Evolutionary conservation across 768 basidiomycete genomes (phyloP), one percentile per base, ranked within the genome.

Genomic region (Rhodotorula graminis): DNA sequence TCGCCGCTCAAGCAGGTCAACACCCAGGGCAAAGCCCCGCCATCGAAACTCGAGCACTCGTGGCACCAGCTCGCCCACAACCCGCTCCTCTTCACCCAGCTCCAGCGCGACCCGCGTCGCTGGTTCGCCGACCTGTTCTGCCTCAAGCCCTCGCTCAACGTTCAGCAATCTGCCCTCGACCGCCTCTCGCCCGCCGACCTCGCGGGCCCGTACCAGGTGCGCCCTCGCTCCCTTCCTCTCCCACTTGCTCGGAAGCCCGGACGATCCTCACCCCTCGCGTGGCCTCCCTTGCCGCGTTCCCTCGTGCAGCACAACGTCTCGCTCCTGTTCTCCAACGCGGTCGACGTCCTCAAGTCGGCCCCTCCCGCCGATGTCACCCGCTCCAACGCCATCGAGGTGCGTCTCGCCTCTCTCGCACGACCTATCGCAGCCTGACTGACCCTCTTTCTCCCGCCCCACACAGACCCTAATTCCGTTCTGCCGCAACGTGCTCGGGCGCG

Each of bases 41-140:
- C 33, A 7, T 33, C 57, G 25, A 72, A 72, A 40, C 56, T 75
- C 57, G 57, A 53, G 1, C 58, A 65, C 0, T 37, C 23, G 27
- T 75, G 74, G 74, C 44, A 63, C 40, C 25, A 52, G 46, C 62
- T 69, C 31, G 14, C 65, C 4, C 37, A 42, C 21, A 46, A 53
- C 47, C 71, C 74, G 10, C 14, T 18, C 44, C 49, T 63, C 19
- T 74, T 74, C 62, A 14, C 52, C 37, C 37, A n/a, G n/a, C 18
- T 29, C 42, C 27, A 46, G 9, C 2, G 59, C 25, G 9, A 44
- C 4, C 29, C 44, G 16, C 12, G 46, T 12, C 67, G 64, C 60
- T 75, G 69, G 64, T 75, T 66, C 61, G 12, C 27, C 40, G 74
- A 75, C 12, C 58, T 75, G 44, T 75, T 69, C 61, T 75, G 74